Base-by-base conservation (phyloP, 2,329 filamentous ascomycete species). In the Purpureocillium takamizusanense region DNA sequence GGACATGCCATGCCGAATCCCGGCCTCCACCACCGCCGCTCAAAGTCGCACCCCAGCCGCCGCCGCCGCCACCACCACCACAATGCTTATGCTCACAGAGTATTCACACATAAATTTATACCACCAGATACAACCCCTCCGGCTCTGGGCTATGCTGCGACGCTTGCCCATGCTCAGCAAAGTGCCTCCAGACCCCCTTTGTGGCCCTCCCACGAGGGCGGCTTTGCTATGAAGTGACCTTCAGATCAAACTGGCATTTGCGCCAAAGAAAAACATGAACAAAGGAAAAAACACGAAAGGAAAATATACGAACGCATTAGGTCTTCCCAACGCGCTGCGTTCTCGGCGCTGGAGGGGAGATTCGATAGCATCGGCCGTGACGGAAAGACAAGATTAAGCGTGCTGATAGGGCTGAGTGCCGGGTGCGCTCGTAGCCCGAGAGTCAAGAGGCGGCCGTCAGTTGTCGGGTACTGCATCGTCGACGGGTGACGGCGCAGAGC, bases 211-310 rank as follows among this genome's bases (percentile, higher is more conserved):
- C 21, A 25, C 18, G 23, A 12, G 28, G 15, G 23, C 9, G 15
- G 23, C 33, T 17, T 35, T 16, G 7, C n/a, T 17, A 21, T 33
- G 25, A 14, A 17, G 18, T 28, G 15, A 33, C 13, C 18, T 25
- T 25, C 16, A 29, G 23, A 13, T 38, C 31, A 42, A 42, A 37
- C 34, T 34, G 46, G 43, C 37, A 40, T 42, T 46, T 35, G 38
- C 37, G 29, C 37, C 39, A 25, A 25, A 25, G 36, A 28, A 32
- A 42, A 39, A 39, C 27, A 37, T 37, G 13, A 23, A 38, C 10
- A 28, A 42, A 35, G 28, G 37, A 25, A 43, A 34, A 35, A 10
- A 38, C 32, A n/a, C 32, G 23, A 38, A 38, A 25, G 21, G 15
- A 32, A 39, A 34, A 35, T 37, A 38, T 18, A 31, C 34, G 31